Conservation (phyloP, 257 asterid genomes). For the Solanum infundibuliforme region DNA sequence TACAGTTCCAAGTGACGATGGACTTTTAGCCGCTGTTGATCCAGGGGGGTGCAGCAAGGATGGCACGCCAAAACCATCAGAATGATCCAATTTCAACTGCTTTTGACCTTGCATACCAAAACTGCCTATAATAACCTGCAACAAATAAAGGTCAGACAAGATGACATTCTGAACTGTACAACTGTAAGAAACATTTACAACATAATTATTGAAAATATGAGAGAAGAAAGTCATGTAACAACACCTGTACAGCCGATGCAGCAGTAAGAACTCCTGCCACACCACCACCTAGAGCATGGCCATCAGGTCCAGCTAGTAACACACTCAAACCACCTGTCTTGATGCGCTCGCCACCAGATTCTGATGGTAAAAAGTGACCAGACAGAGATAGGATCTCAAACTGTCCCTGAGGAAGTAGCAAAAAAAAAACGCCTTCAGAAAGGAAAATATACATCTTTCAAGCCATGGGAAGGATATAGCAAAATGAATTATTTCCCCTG, state of each 20-base stretch:
- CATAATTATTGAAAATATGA: neutral
- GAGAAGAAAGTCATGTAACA: neutral
- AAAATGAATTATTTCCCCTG: neutral
- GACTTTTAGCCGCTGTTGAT: constrained; percentile 2
- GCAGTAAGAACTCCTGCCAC: constrained; percentile 13
- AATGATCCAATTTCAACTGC: neutral
- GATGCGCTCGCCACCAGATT: constrained; percentile 5
- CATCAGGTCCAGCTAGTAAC: constrained; percentile 8
- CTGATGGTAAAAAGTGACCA: constrained; percentile 7
- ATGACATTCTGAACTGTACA: neutral
- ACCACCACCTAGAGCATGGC: constrained; percentile 8
- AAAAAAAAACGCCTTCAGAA: neutral
- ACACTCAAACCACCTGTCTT: constrained; percentile 12
- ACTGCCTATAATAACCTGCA: constrained; percentile 10
- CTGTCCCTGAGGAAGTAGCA: constrained; percentile 9
- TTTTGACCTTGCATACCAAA: neutral
- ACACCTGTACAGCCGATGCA: constrained; percentile 10
- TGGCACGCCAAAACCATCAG: neutral
- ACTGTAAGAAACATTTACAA: too few relatives aligned
- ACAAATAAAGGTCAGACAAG: neutral
- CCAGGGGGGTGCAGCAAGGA: neutral
- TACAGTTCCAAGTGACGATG: constrained; percentile 7
- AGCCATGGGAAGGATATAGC: neutral
- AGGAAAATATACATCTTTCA: neutral
- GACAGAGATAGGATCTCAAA: constrained; percentile 14